A percentile compares a stretch with the other conserved stretches of the same genome.
Evolutionary conservation across 139 green algal species (phyloP).

Genomic region (Chlamydomonas sp.): DNA sequence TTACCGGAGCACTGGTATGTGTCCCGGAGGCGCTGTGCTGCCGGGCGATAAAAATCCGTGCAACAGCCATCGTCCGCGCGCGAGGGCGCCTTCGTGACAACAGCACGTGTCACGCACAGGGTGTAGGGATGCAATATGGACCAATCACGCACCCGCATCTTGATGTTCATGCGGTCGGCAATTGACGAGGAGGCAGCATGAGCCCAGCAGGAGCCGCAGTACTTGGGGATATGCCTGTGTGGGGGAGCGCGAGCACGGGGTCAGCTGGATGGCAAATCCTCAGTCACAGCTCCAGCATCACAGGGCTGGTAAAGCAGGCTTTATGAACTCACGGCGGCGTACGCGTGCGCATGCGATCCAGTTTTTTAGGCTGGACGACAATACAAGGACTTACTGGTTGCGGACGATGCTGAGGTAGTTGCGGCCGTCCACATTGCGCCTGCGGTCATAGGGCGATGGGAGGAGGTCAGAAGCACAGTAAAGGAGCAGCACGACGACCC

Average conservation of each 20-base stretch:
- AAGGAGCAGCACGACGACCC: neutral
- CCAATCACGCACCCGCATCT: conserved; percentile 35
- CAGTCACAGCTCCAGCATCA: no score
- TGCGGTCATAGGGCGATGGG: conserved; percentile 15
- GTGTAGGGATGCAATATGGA: neutral
- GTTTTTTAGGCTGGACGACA: no score
- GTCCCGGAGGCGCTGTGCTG: no score
- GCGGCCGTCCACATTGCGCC: conserved; percentile 69
- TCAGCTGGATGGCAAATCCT: no score
- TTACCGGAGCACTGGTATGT: neutral
- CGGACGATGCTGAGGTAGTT: conserved; percentile 72
- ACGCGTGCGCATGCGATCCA: no score
- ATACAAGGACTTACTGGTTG: conserved; percentile 19
- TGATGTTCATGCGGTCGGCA: conserved; percentile 90
- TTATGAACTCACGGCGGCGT: no score
- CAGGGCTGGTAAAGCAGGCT: no score
- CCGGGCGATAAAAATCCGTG: no score
- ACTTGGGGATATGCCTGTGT: conserved; percentile 17
- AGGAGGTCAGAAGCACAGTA: no score
- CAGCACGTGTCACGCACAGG: neutral
- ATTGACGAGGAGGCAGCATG: conserved; percentile 79
- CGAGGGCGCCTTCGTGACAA: neutral
- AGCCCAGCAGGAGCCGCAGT: conserved; percentile 83
- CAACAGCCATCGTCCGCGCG: neutral
- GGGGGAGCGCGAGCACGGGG: no score